These are phyloP conservation scores for Fusarium proliferatum DNA, from an alignment of 2,329 filamentous ascomycete genomes.

Conservation along the genomic window DNA sequence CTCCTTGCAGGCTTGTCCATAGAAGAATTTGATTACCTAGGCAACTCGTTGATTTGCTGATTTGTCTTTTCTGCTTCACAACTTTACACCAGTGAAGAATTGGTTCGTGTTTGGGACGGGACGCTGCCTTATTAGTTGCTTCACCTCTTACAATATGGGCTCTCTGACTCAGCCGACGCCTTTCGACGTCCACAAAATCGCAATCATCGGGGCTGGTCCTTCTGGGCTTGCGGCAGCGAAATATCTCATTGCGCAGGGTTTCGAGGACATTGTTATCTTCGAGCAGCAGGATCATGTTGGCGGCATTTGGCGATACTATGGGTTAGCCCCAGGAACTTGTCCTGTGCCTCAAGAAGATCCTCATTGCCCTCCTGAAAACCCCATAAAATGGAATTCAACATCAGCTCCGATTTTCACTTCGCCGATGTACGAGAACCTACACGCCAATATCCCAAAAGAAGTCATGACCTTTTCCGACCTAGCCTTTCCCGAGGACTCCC, in stretches of 20 bases:
- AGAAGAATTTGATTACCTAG: constrained; percentile 5
- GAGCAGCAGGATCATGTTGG: constrained; percentile 83
- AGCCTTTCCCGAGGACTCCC: constrained; percentile 70
- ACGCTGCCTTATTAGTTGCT: not conserved
- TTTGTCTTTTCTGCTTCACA: not conserved
- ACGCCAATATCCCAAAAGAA: constrained; percentile 86
- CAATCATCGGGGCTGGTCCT: constrained; percentile 86
- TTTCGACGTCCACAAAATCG: constrained; percentile 71
- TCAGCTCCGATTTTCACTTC: constrained; percentile 75
- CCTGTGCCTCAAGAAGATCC: constrained; percentile 77
- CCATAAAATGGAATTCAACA: constrained; percentile 59
- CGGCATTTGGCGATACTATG: constrained; percentile 87
- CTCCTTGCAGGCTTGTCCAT: constrained; percentile 8
- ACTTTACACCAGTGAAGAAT: not conserved
- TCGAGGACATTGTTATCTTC: constrained; percentile 78
- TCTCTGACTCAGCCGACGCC: constrained; percentile 41
- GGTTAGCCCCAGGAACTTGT: constrained; percentile 57
- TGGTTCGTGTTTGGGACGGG: not conserved
- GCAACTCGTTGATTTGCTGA: not conserved
- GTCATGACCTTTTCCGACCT: constrained; percentile 85
- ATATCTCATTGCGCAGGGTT: constrained; percentile 79
- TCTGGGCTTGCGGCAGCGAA: constrained; percentile 83
- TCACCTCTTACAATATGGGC: constrained; percentile 41
- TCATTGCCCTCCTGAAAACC: constrained; percentile 70
- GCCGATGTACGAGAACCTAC: constrained; percentile 82